Evolutionary conservation across 192 early-diverging fungal species (phyloP), one percentile per base, ranked within the genome.

Genomic region (Podila clonocystis): DNA sequence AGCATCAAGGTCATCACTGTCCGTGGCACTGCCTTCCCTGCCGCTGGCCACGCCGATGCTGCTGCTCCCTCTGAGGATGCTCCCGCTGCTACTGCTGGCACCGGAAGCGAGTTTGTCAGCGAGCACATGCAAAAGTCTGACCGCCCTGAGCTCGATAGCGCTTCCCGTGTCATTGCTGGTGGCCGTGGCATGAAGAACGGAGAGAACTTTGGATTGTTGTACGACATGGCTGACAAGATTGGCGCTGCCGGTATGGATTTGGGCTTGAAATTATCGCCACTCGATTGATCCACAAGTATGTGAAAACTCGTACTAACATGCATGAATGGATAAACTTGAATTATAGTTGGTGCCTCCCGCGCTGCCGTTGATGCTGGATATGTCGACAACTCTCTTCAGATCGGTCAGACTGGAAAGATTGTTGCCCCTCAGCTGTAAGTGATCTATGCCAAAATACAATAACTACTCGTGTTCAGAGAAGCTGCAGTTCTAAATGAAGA

Each of bases 331-430:
- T 2, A 6, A 33, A 33, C 33, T 33, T 33, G 33, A 33, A 33
- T 6, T 59, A 36, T 84, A 94, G 97, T 98, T 59, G 97, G 97
- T 74, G 97, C 96, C 29, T 98, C 96, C 68, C 95, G 97, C 72
- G 97, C 97, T 67, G 97, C 97, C 31, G 96, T 97, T 28, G 97
- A 99, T 89, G 94, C 97, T 63, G 96, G 96, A 34, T 99, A 94
- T 85, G 96, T 94, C 58, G 92, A 93, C 87, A 98, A 99, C 88
- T 95, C 96, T 33, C 84, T 99, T 60, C 98, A 99, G 87, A 94
- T 99, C 63, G 97, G 97, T 19, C 97, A 99, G 86, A 99, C 97
- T 4, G 97, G 97, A 65, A 97, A 97, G 84, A 97, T 99, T 70
- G 92, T 99, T 73, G 97, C 97, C n/a, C 97, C 97, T 38, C 92